Evolutionary conservation across 805 yeast genomes (phyloP), one percentile per base, ranked within the genome.

Genomic region (Candida easanensis): DNA sequence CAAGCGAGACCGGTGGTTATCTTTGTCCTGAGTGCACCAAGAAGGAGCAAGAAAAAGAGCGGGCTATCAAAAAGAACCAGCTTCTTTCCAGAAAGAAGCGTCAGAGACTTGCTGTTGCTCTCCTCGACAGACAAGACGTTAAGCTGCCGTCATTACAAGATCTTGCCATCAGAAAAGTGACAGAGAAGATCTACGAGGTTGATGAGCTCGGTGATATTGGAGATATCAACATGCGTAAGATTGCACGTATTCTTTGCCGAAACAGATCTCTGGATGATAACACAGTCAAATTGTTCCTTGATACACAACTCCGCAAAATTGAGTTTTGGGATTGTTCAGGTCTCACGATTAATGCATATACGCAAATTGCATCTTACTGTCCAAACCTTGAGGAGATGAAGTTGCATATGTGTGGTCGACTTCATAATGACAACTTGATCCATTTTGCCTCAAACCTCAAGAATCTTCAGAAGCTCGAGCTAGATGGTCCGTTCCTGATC

Each of bases 271-370:
- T 93, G 37, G 78, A 83, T 55, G 80, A 84, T 49, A 67, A 74
- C 15, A 89, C 97, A 0, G 62, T 90, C 59, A 67, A 80, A 36
- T 68, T 93, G 37, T 91, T 93, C 57, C 65, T 93, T 40, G 79
- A 80, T 36, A 74, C 88, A 0, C 70, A 74, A 14, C 60, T 80
- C 38, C 74, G 64, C 42, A 61, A 65, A 4, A 64, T 93, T 22
- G 85, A 85, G 49, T 80, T 93, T 49, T 88, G 96, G 89, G 99
- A 93, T 64, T 93, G 99, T 61, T 88, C 97, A 0, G 80, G 79
- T 38, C 71, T 93, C 15, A 77, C 79, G 19, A 72, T 74, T 32
- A 83, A 77, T 47, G 76, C 93, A 0, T 73, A 82, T 48, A 75
- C 77, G 53, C 72, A 79, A 50, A 78, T 93, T 30, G 89, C 90